Evolutionary conservation across 495 filamentous ascomycete genomes (phyloP).

Genomic region (Thermothielavioides terrestris): DNA sequence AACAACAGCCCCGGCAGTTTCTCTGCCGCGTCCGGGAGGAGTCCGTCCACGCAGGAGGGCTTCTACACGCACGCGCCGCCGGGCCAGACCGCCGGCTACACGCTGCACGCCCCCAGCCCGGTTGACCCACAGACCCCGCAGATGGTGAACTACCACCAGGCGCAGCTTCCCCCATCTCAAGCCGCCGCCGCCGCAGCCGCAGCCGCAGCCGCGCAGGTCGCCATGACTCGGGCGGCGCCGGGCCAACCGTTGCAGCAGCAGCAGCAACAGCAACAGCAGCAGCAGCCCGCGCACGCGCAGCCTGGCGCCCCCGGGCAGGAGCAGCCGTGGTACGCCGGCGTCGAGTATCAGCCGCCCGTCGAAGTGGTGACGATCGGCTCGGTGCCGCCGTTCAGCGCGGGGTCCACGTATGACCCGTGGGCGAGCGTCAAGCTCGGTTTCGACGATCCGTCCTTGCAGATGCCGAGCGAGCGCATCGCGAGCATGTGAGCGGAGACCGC

Average conservation of each 20-base stretch:
- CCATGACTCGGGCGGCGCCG: background rate
- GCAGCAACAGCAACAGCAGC: slow-evolving; percentile 13
- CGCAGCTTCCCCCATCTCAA: slow-evolving; percentile 16
- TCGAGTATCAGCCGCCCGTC: slow-evolving; percentile 37
- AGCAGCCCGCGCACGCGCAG: slow-evolving; percentile 27
- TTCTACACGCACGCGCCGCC: slow-evolving; percentile 40
- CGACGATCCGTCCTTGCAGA: slow-evolving; percentile 36
- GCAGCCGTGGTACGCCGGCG: slow-evolving; percentile 35
- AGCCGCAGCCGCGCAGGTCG: background rate
- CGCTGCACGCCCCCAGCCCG: slow-evolving; percentile 32
- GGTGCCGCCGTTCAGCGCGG: slow-evolving; percentile 26
- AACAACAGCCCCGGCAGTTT: slow-evolving; percentile 44
- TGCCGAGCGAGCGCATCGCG: slow-evolving; percentile 41
- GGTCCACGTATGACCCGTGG: slow-evolving; percentile 32
- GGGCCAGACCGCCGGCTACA: slow-evolving; percentile 31
- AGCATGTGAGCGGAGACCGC: slow-evolving; percentile 26
- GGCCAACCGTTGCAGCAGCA: slow-evolving; percentile 13
- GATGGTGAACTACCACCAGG: slow-evolving; percentile 11
- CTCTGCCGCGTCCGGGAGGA: slow-evolving; percentile 36
- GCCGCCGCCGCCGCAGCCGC: background rate
- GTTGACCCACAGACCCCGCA: slow-evolving; percentile 25
- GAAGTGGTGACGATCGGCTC: slow-evolving; percentile 34
- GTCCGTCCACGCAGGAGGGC: slow-evolving; percentile 36
- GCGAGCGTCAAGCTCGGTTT: slow-evolving; percentile 34
- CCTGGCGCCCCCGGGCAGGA: slow-evolving; percentile 23